Base-by-base conservation (phyloP, 2,329 filamentous ascomycete genomes). In the Xylariales sp. region DNA sequence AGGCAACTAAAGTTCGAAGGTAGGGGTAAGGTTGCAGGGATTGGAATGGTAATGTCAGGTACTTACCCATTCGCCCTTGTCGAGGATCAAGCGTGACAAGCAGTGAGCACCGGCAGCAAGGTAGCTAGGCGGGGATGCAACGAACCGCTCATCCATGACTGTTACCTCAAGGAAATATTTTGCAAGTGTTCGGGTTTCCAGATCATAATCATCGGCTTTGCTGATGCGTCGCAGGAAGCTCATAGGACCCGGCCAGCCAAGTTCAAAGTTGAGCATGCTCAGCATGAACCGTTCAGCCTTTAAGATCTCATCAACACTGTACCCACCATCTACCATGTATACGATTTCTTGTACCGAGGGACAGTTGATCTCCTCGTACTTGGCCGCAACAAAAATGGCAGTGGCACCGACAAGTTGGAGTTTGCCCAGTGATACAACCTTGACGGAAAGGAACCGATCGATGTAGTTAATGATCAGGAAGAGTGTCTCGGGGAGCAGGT, bases 221-320 rank as follows among this genome's bases (percentile, higher is more conserved):
- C 91, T 97, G 63, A 97, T 93, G 40, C 91, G 83, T 43, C 93
- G 81, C 44, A 98, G 74, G 66, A 98, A 98, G 69, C 89, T 96
- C 91, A 98, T 96, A 2, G 93, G 93, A 29, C 93, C 93, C n/a
- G 93, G 93, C 85, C 88, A 97, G 37, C 93, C 93, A 38, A 98
- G 78, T 65, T 96, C 89, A 57, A 95, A 98, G 53, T 88, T 78
- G 38, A 98, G 79, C 84, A 96, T 95, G 63, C 81, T 94, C 36
- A 98, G 78, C 90, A 98, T 98, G 69, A 95, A 97, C 11, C 90
- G 83, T 66, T 98, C 93, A 1, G 93, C 93, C 69, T 97, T 96
- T 48, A 97, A 76, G 40, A 98, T 91, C 67, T 97, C 93, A 40
- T 96, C 90, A 13, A 78, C 75, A 4, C 77, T 85, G 65, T 96